Percentiles rank a stretch among this genome's conserved stretches.
Conservation (phyloP, 2,329 filamentous ascomycete species). For the Phaeosphaeriaceae sp. region DNA sequence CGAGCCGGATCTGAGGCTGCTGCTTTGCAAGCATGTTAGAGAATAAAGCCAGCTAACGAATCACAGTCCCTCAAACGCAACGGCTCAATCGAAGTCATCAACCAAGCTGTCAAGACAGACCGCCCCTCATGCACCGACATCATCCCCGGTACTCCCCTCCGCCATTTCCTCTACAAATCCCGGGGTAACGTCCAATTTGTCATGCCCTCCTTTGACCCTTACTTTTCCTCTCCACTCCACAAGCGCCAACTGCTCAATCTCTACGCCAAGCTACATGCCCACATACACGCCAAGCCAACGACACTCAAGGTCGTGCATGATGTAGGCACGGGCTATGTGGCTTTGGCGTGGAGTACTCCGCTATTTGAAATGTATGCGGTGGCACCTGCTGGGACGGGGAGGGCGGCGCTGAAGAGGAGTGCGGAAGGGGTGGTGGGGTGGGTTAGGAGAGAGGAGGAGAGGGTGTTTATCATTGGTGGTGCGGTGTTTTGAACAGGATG, state of each 20-base stretch:
- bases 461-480: constrained; percentile 96
- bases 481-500: constrained; percentile 66
- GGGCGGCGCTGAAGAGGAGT: constrained; percentile 76
- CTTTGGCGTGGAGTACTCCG: constrained; percentile 89
- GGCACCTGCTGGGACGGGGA: constrained; percentile 72
- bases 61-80: constrained; percentile 67
- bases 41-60: too few relatives aligned
- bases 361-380: constrained; percentile 95
- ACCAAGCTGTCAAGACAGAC: constrained; percentile 71
- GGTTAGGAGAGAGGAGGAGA: constrained; percentile 89
- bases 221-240: constrained; percentile 67
- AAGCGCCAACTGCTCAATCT: constrained; percentile 74
- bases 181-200: constrained; percentile 93
- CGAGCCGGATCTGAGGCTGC: too few relatives aligned
- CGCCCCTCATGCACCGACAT: constrained; percentile 77
- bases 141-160: constrained; percentile 78
- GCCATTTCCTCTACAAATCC: constrained; percentile 96
- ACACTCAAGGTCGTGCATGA: constrained; percentile 88
- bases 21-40: too few relatives aligned
- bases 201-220: constrained; percentile 80
- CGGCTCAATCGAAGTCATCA: constrained; percentile 77
- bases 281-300: constrained; percentile 82
- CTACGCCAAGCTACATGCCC: constrained; percentile 84
- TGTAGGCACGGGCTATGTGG: constrained; percentile 72
- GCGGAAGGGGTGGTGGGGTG: constrained; percentile 91